Evolutionary conservation across 306 rosid species (phyloP).

Genomic region (Dryas alaskensis): DNA sequence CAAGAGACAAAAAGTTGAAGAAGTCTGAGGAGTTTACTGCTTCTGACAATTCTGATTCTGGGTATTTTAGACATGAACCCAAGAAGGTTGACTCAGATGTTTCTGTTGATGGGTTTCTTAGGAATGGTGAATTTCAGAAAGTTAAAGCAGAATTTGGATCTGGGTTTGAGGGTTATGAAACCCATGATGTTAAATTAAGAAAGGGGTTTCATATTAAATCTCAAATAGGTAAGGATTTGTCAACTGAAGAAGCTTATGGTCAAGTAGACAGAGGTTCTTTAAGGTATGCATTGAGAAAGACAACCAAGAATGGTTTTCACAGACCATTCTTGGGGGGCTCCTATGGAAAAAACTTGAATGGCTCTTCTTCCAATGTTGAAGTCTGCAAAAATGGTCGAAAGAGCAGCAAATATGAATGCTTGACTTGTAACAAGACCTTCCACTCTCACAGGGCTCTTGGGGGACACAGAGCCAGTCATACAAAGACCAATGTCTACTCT

Average conservation of each 20-base stretch:
- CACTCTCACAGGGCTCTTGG: slow-evolving; percentile 41
- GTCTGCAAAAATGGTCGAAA: slow-evolving; percentile 23
- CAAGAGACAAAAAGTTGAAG: slow-evolving; percentile 35
- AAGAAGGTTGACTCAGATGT: slow-evolving; percentile 48
- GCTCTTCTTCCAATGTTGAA: slow-evolving; percentile 29
- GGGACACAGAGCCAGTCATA: slow-evolving; percentile 40
- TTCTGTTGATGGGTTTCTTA: slow-evolving; percentile 45
- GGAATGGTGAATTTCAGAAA: slow-evolving; percentile 38
- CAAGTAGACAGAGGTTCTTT: slow-evolving; percentile 26
- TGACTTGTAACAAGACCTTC: slow-evolving; percentile 40
- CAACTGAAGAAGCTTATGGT: slow-evolving; percentile 34
- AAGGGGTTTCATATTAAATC: slow-evolving; percentile 21
- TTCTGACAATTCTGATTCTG: slow-evolving; percentile 69
- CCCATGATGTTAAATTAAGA: slow-evolving; percentile 32
- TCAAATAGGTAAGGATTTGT: slow-evolving; percentile 35
- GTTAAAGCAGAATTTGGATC: slow-evolving; percentile 38
- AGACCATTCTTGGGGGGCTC: slow-evolving; percentile 13
- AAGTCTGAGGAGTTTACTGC: slow-evolving; percentile 36
- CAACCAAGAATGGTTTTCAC: slow-evolving; percentile 35
- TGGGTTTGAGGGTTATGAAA: slow-evolving; percentile 29
- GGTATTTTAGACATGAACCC: slow-evolving; percentile 47
- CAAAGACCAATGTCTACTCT: slow-evolving; percentile 30
- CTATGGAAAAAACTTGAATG: not conserved
- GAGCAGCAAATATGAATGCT: slow-evolving; percentile 36
- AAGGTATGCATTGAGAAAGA: slow-evolving; percentile 45